Conservation (phyloP, 768 basidiomycete species). For the Hypsizygus marmoreus region DNA sequence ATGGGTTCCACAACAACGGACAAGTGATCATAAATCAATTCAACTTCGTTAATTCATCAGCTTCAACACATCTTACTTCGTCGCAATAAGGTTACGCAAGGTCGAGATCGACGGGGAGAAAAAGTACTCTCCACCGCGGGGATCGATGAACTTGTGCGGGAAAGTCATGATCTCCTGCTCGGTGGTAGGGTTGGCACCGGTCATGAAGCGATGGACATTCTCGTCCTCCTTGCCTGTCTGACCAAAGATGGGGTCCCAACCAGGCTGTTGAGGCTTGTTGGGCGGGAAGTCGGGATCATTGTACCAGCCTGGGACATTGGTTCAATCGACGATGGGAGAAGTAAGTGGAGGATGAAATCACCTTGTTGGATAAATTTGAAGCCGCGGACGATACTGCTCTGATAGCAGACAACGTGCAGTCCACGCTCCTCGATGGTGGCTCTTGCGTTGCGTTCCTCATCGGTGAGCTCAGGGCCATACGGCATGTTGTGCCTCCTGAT, state of each 20-base stretch:
- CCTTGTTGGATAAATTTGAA: slow-evolving; percentile 17
- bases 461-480: slow-evolving; percentile 10
- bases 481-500: slow-evolving; percentile 13
- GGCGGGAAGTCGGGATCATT: slow-evolving; percentile 17
- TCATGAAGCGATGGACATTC: slow-evolving; percentile 10
- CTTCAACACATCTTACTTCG: background rate
- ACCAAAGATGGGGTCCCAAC: slow-evolving; percentile 17
- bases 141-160: slow-evolving; percentile 12
- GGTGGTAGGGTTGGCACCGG: slow-evolving; percentile 10
- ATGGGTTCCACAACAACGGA: no score
- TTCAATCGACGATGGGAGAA: no score
- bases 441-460: slow-evolving; percentile 6
- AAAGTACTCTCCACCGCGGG: slow-evolving; percentile 27
- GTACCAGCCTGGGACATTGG: slow-evolving; percentile 9
- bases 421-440: slow-evolving; percentile 14
- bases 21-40: no score
- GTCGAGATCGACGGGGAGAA: slow-evolving; percentile 25
- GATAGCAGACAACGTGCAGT: slow-evolving; percentile 15
- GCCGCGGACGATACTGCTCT: slow-evolving; percentile 18
- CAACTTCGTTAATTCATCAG: no score
- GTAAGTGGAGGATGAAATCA: background rate
- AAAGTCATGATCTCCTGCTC: slow-evolving; percentile 10
- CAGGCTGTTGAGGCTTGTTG: slow-evolving; percentile 12
- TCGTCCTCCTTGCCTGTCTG: slow-evolving; percentile 10
- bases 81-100: slow-evolving; percentile 8